Conservation (phyloP, 306 rosid species). For the Ormosia semicastrata region DNA sequence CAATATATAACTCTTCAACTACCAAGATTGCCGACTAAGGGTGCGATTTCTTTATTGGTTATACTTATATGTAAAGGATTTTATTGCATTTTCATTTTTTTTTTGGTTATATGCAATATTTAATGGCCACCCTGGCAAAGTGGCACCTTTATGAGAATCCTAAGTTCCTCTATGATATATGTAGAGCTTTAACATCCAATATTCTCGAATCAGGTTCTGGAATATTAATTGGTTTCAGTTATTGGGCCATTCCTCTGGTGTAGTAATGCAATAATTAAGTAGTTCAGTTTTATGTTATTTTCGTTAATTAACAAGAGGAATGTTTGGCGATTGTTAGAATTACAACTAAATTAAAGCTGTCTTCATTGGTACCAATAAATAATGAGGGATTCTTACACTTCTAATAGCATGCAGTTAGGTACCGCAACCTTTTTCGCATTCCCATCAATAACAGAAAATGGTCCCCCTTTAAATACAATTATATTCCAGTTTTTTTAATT, state of each 20-base stretch:
- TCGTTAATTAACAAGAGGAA: background rate
- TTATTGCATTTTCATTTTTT: background rate
- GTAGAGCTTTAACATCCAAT: background rate
- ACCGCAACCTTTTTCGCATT: background rate
- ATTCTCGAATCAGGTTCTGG: conserved; percentile 2
- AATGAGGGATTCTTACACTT: background rate
- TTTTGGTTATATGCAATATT: background rate
- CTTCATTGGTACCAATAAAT: background rate
- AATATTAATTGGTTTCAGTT: conserved; percentile 17
- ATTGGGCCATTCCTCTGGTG: background rate
- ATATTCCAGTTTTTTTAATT: background rate
- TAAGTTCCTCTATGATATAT: background rate
- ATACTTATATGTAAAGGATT: conserved; percentile 3
- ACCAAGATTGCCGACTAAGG: conserved; percentile 21
- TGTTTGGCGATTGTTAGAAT: conserved; percentile 19
- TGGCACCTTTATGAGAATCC: conserved; percentile 36
- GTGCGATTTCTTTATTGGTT: background rate
- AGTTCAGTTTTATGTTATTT: conserved; percentile 2
- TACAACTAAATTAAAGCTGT: conserved; percentile 21
- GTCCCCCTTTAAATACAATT: background rate
- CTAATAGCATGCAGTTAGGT: background rate
- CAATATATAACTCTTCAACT: conserved; percentile 1
- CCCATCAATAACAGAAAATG: background rate
- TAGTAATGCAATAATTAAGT: conserved; percentile 13
- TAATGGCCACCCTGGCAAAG: conserved; percentile 40